Evolutionary conservation across 176 grass and related monocot genomes (phyloP).

Genomic region (Elymus sibiricus): DNA sequence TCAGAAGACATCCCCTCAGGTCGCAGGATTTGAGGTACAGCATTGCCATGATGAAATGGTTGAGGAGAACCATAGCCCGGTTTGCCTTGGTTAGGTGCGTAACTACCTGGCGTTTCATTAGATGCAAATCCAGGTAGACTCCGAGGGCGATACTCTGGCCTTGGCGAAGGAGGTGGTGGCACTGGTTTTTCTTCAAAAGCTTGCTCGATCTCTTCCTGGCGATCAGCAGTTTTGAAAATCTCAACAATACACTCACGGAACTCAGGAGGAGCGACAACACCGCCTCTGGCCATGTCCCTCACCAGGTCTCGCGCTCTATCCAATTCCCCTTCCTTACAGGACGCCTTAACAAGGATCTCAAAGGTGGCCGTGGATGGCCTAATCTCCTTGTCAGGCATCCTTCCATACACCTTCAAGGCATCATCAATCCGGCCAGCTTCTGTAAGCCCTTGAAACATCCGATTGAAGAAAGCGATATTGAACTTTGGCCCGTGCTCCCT

Average conservation of each 20-base stretch:
- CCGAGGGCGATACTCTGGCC: background rate
- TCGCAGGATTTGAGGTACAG: background rate
- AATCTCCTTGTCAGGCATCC: constrained; percentile 36
- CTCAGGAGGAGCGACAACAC: background rate
- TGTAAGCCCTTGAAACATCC: constrained; percentile 36
- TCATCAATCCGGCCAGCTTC: constrained; percentile 35
- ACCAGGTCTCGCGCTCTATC: background rate
- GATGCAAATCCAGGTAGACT: background rate
- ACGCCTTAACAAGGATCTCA: background rate
- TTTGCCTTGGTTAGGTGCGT: background rate
- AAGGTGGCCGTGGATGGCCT: background rate
- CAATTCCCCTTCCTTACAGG: background rate
- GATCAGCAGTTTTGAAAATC: background rate
- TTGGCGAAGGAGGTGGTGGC: background rate
- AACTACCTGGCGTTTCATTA: background rate
- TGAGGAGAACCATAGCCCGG: too few relatives aligned
- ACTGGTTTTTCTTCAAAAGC: background rate
- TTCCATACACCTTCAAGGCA: constrained; percentile 41
- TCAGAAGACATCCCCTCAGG: background rate
- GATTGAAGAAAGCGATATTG: constrained; percentile 24
- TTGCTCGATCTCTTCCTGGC: background rate
- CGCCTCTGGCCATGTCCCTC: background rate
- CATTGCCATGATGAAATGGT: background rate
- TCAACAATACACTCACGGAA: background rate
- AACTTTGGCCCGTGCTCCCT: background rate